Evolutionary conservation across 2,329 filamentous ascomycete species (phyloP).

Genomic region (Paecilomyces variotii): DNA sequence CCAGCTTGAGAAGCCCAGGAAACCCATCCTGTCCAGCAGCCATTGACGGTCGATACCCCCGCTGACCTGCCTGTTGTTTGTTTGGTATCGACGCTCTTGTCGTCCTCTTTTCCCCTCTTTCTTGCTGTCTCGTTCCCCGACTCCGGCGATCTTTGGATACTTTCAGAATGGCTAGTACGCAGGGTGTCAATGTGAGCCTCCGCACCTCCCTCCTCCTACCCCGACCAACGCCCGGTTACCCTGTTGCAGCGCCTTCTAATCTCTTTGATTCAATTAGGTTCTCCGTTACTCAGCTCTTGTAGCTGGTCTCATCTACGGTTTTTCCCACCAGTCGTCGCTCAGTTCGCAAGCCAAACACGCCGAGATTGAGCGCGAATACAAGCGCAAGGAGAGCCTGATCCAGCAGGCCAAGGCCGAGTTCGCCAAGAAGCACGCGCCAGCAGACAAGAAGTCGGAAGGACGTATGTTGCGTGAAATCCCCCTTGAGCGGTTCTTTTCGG

Average conservation of each 20-base stretch:
- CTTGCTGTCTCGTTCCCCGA: slow-evolving; percentile 30
- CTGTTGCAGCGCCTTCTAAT: background rate
- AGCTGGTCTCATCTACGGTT: slow-evolving; percentile 87
- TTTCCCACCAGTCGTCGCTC: slow-evolving; percentile 84
- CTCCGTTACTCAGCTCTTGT: slow-evolving; percentile 93
- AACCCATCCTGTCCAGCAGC: slow-evolving; percentile 17
- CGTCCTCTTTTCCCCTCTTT: slow-evolving; percentile 23
- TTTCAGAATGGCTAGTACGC: slow-evolving; percentile 51
- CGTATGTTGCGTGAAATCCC: slow-evolving; percentile 20
- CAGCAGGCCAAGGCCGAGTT: slow-evolving; percentile 87
- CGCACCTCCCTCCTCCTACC: slow-evolving; percentile 1
- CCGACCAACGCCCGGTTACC: background rate
- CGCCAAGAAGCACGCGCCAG: slow-evolving; percentile 62
- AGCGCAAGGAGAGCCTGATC: slow-evolving; percentile 88
- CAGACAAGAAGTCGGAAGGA: slow-evolving; percentile 33
- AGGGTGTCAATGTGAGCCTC: slow-evolving; percentile 57
- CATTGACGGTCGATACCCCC: slow-evolving; percentile 30
- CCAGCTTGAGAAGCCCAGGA: background rate
- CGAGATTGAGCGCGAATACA: slow-evolving; percentile 71
- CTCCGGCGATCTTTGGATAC: slow-evolving; percentile 27
- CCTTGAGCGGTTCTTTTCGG: background rate
- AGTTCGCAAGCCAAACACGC: slow-evolving; percentile 61
- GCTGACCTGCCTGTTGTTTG: slow-evolving; percentile 15
- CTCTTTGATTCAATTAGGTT: slow-evolving; percentile 55
- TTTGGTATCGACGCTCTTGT: slow-evolving; percentile 19